These are phyloP conservation scores for Podospora pseudopauciseta DNA, from an alignment of 495 filamentous ascomycete genomes.

Conservation along the genomic window DNA sequence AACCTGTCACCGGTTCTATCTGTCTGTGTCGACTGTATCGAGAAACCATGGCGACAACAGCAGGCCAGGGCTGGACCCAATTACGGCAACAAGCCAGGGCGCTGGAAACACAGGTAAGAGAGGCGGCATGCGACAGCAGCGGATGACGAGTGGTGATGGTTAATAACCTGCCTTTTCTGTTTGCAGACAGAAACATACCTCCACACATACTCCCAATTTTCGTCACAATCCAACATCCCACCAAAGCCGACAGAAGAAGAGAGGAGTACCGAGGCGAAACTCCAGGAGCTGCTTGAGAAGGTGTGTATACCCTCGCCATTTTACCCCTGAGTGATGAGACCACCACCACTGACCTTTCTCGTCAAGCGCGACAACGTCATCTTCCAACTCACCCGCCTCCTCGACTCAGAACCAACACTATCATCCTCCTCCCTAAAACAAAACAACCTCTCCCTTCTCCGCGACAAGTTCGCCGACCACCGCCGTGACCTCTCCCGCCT, in stretches of 20 bases:
- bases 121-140: background rate
- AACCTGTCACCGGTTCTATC: background rate
- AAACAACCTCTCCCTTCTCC: constrained; percentile 88
- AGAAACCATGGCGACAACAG: constrained; percentile 59
- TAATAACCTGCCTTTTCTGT: background rate
- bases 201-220: constrained; percentile 93
- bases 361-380: constrained; percentile 75
- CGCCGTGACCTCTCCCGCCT: constrained; percentile 75
- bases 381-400: constrained; percentile 77
- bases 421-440: constrained; percentile 89
- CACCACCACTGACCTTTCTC: constrained; percentile 11
- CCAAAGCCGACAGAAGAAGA: constrained; percentile 84
- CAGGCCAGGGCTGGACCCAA: constrained; percentile 84
- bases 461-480: constrained; percentile 85
- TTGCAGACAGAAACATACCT: constrained; percentile 84
- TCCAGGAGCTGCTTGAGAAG: constrained; percentile 81
- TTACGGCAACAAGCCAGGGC: constrained; percentile 88
- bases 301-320: constrained; percentile 35
- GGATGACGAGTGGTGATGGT: background rate
- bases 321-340: background rate
- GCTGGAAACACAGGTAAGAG: constrained; percentile 81
- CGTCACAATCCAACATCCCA: constrained; percentile 74
- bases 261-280: constrained; percentile 67
- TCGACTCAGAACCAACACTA: constrained; percentile 89
- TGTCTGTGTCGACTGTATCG: background rate